Evolutionary conservation across 2,329 filamentous ascomycete species (phyloP).

Genomic region (Elsinoe necatrix): DNA sequence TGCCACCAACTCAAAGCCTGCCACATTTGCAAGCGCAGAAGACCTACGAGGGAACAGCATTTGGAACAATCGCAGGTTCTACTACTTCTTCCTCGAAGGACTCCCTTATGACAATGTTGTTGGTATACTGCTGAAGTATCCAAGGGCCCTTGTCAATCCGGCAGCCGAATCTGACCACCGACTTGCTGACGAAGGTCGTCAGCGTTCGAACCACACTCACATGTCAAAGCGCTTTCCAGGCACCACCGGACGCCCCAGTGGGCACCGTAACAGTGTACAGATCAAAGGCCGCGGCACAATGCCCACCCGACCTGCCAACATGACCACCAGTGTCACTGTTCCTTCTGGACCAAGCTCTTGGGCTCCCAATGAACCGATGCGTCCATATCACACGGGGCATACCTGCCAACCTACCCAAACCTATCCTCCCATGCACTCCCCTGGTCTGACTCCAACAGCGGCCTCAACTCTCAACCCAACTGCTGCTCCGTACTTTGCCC

Average conservation of each 20-base stretch:
- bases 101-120: slow-evolving; percentile 17
- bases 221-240: background rate
- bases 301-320: background rate
- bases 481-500: background rate
- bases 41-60: slow-evolving; percentile 13
- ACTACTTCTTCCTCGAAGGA: slow-evolving; percentile 8
- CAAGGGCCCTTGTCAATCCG: background rate
- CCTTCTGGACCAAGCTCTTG: background rate
- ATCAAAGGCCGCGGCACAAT: background rate
- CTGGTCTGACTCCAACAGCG: background rate
- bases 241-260: background rate
- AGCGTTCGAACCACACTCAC: background rate
- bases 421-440: background rate
- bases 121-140: background rate
- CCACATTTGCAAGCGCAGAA: slow-evolving; percentile 1
- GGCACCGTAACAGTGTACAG: background rate
- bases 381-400: no score
- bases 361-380: background rate
- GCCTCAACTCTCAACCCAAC: background rate
- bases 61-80: background rate
- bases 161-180: background rate
- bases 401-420: background rate
- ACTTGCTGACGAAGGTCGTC: background rate
- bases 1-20: background rate
- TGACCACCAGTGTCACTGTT: background rate